Conservation (phyloP, 306 rosid genomes). For the Abrus precatorius region DNA sequence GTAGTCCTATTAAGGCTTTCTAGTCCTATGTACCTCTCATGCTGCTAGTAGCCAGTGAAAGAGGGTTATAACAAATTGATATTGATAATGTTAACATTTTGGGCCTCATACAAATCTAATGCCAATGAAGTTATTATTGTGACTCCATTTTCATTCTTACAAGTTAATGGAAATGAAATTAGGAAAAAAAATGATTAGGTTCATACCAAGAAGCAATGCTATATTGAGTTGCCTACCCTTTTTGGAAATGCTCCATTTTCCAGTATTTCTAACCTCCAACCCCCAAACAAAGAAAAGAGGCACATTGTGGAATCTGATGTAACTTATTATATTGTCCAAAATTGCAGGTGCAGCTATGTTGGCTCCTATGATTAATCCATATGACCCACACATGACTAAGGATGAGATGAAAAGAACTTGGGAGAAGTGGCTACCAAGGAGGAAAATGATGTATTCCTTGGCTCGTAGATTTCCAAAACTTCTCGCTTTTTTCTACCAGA, state of each 20-base stretch:
- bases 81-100: conserved; percentile 19
- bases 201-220: conserved; percentile 34
- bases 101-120: background rate
- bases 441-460: conserved; percentile 70
- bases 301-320: conserved; percentile 12
- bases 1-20: conserved; percentile 11
- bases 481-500: conserved; percentile 72
- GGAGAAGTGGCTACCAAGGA: conserved; percentile 83
- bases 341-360: conserved; percentile 87
- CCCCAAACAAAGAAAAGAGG: background rate
- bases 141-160: conserved; percentile 22
- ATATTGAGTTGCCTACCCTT: conserved; percentile 27
- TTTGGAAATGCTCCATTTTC: conserved; percentile 15
- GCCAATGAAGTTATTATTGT: background rate
- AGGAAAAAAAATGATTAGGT: background rate
- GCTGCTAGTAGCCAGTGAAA: background rate
- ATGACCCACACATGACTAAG: conserved; percentile 74
- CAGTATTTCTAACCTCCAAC: background rate
- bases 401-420: conserved; percentile 83
- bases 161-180: conserved; percentile 31
- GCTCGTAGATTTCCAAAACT: conserved; percentile 83
- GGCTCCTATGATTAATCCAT: conserved; percentile 89
- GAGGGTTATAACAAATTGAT: conserved; percentile 4
- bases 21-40: background rate
- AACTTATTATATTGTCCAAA: conserved; percentile 43